A percentile compares a stretch with the other conserved stretches of the same genome.
Conservation (phyloP, 2,329 filamentous ascomycete genomes). For the Fusarium lyarnte region DNA sequence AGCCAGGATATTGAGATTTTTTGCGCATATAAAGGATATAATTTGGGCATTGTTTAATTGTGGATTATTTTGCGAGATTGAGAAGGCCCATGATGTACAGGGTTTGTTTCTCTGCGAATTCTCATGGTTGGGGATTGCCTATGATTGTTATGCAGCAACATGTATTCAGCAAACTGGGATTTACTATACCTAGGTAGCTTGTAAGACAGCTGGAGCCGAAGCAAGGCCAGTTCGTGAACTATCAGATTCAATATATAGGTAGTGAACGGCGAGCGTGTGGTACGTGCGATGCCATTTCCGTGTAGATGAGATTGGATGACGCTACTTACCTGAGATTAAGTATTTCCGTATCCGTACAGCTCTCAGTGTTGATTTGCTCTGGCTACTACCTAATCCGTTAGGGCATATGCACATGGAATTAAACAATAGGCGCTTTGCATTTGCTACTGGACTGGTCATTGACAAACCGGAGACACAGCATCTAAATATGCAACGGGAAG, state of each 20-base stretch:
- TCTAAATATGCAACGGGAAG: neutral
- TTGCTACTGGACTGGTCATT: neutral
- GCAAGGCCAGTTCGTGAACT: neutral
- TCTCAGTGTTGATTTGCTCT: neutral
- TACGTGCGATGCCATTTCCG: constrained; percentile 20
- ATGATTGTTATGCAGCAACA: neutral
- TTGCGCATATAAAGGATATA: neutral
- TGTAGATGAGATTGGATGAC: constrained; percentile 8
- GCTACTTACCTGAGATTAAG: constrained; percentile 13
- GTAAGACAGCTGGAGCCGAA: neutral
- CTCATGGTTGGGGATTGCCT: neutral
- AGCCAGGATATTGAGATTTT: constrained; percentile 9
- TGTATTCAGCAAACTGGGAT: neutral
- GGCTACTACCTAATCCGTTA: no score
- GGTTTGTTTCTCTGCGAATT: neutral
- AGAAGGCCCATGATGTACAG: neutral
- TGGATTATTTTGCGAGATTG: neutral
- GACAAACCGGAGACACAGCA: constrained; percentile 6
- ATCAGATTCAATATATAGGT: neutral
- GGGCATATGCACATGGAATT: neutral
- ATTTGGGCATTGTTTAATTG: constrained; percentile 1
- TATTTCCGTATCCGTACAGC: neutral
- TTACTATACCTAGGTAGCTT: neutral
- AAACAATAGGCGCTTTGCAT: neutral
- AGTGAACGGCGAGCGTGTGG: constrained; percentile 10